Evolutionary conservation across 2,329 filamentous ascomycete species (phyloP), one percentile per base, ranked within the genome.

Genomic region (Reticulascus tulasneorum): DNA sequence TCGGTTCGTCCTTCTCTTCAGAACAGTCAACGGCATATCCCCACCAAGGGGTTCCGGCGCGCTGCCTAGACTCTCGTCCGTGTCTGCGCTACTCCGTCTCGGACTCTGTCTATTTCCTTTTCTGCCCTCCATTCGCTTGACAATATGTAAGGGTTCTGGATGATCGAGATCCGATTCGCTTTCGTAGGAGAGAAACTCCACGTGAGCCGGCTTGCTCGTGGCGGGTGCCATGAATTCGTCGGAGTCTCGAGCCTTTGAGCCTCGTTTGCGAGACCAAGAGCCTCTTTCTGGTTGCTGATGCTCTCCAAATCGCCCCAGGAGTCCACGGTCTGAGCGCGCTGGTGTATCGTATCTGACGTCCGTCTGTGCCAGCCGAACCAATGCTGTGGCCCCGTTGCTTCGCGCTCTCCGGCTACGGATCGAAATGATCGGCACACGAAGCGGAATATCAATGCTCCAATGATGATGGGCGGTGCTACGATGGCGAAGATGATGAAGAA

Each of bases 101-200:
- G 33, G 18, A 22, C 32, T 20, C 46, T 50, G 36, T 48, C 45
- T n/a, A n/a, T n/a, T 49, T 10, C 35, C 39, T 36, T 25, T 17
- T 42, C 32, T 11, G 9, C 28, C 7, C 40, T 33, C 37, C 42
- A 41, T 13, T 48, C 58, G 56, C 50, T 75, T 78, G 48, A 67
- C 52, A 48, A 78, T 71, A 25, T 69, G 66, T 22, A 77, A 52
- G 9, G 75, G 75, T 21, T 60, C 60, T 13, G 71, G 66, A 37
- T 52, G 49, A 47, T 55, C 57, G 16, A 31, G 31, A 48, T 25
- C 51, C 37, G 34, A 23, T 24, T 25, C n/a, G 12, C 18, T 11
- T 23, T 41, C 32, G 41, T 52, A 37, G 43, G 56, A 40, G 49
- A 50, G 44, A 54, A 62, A 44, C 48, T 58, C 59, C 51, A 56